A percentile compares a stretch with the other conserved stretches of the same genome.
Conservation (phyloP, 257 asterid species). For the Rauvolfia tetraphylla region DNA sequence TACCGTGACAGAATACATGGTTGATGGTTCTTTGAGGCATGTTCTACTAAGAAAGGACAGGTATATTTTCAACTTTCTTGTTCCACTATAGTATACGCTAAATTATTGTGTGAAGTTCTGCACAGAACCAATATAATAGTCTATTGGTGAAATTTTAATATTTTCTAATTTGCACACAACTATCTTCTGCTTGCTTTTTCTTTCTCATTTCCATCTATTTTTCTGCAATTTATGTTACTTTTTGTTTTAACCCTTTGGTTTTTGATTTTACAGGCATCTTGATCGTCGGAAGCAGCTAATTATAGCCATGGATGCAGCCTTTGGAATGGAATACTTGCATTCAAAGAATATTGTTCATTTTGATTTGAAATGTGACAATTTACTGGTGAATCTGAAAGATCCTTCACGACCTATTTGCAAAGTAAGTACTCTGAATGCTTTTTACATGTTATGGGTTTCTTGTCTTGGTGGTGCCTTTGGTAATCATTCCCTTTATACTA, state of each 20-base stretch:
- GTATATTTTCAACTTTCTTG: constrained; percentile 15
- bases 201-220: neutral
- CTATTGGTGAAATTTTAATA: neutral
- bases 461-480: constrained; percentile 3
- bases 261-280: constrained; percentile 52
- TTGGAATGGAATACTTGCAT: constrained; percentile 97
- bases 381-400: constrained; percentile 83
- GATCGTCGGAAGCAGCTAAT: constrained; percentile 79
- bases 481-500: neutral
- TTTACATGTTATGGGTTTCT: neutral
- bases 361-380: constrained; percentile 91
- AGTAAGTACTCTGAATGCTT: constrained; percentile 26
- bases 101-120: neutral
- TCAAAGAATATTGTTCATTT: constrained; percentile 92
- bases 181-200: neutral
- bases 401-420: constrained; percentile 94
- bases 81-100: neutral
- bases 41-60: constrained; percentile 71
- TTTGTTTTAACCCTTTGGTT: constrained; percentile 9
- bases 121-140: constrained; percentile 1
- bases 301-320: constrained; percentile 97
- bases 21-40: constrained; percentile 87
- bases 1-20: constrained; percentile 88
- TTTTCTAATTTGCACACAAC: neutral
- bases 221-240: constrained; percentile 4